Percentiles rank a stretch among this genome's conserved stretches.
phyloP scores from a whole-genome alignment of 2,329 filamentous ascomycete genomes.

The Bimuria novae-zelandiae region DNA sequence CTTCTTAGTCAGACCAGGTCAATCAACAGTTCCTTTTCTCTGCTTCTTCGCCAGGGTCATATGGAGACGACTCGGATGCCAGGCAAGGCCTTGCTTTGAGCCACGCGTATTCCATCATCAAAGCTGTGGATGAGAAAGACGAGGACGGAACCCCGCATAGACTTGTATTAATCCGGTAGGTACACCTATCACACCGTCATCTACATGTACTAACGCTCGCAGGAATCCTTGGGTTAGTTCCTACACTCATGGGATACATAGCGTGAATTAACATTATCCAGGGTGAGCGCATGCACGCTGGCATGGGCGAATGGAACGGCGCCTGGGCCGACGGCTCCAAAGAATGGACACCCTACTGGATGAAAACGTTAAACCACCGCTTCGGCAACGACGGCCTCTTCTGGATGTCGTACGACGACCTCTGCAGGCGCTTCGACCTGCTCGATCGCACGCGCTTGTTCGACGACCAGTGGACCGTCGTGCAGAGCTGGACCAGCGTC shows the following conservation, averaged over 20 bases:
- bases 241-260: neutral
- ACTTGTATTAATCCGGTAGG: slow-evolving; percentile 64
- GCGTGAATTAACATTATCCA: neutral
- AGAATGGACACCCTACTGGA: slow-evolving; percentile 81
- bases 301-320: slow-evolving; percentile 70
- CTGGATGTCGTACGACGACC: slow-evolving; percentile 64
- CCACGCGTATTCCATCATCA: slow-evolving; percentile 62
- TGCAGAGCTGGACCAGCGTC: slow-evolving; percentile 63
- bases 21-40: slow-evolving; percentile 57
- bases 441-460: slow-evolving; percentile 66
- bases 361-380: slow-evolving; percentile 69
- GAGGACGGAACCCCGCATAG: slow-evolving; percentile 47
- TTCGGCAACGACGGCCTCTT: slow-evolving; percentile 76
- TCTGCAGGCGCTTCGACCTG: slow-evolving; percentile 60
- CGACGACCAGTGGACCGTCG: slow-evolving; percentile 61
- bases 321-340: slow-evolving; percentile 81
- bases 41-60: slow-evolving; percentile 58
- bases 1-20: too few relatives aligned
- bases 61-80: slow-evolving; percentile 64
- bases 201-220: neutral
- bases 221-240: slow-evolving; percentile 69
- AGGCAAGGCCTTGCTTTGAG: slow-evolving; percentile 49
- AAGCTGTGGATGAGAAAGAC: slow-evolving; percentile 59
- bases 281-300: slow-evolving; percentile 61
- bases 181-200: slow-evolving; percentile 18